These are phyloP conservation scores for Myriosclerotinia duriaeana DNA, from an alignment of 2,329 filamentous ascomycete genomes.

Conservation along the genomic window DNA sequence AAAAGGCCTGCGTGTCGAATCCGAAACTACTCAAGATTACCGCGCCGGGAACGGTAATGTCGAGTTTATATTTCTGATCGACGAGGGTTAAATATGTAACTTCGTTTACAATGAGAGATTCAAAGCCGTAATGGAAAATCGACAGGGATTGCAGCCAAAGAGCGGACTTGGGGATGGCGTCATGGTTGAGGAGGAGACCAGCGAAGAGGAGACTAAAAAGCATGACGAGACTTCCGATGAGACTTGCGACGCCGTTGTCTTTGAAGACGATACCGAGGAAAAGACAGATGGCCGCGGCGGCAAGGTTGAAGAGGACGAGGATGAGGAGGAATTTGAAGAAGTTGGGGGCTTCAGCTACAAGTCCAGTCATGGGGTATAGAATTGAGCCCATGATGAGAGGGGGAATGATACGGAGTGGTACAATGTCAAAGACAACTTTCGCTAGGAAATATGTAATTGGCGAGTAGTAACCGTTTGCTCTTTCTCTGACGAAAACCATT, in stretches of 20 bases:
- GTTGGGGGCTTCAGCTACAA: conserved; percentile 76
- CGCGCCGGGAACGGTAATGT: conserved; percentile 93
- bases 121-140: conserved; percentile 98
- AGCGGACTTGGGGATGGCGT: conserved; percentile 82
- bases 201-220: conserved; percentile 94
- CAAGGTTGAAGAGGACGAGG: conserved; percentile 91
- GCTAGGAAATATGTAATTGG: conserved; percentile 91
- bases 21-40: conserved; percentile 94
- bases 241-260: conserved; percentile 84
- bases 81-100: conserved; percentile 85
- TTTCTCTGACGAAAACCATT: conserved; percentile 85
- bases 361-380: conserved; percentile 95
- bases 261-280: conserved; percentile 96
- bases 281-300: conserved; percentile 87
- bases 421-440: conserved; percentile 97
- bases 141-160: conserved; percentile 90
- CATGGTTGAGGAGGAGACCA: conserved; percentile 88
- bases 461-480: conserved; percentile 94
- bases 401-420: conserved; percentile 89
- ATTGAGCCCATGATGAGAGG: conserved; percentile 95
- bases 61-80: conserved; percentile 92
- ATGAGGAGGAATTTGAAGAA: conserved; percentile 92
- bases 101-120: conserved; percentile 95
- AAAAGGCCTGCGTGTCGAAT: conserved; percentile 83
- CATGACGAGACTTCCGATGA: conserved; percentile 95